Percentiles rank a stretch among this genome's conserved stretches.
phyloP scores from a whole-genome alignment of 345 rosid species.

The Citrus sinensis region DVS_A1.0 CM039163.1:7266501-7267000 shows the following conservation, averaged over 20 bases:
- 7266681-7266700: not conserved
- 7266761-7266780: not conserved
- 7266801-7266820: not conserved
- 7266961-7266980: not conserved
- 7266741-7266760: not conserved
- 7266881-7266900: not conserved
- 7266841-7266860: not conserved
- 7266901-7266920: not conserved
- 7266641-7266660: not conserved
- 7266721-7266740: not conserved
- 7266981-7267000: not conserved
- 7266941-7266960: not conserved
- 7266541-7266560: not conserved
- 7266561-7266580: not conserved
- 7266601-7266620: not conserved
- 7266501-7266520: conserved; percentile 70
- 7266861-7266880: not conserved
- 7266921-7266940: not conserved
- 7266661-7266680: not conserved
- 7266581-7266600: not conserved
- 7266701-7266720: not conserved
- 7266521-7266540: conserved; percentile 36
- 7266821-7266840: not conserved
- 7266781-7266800: not conserved
- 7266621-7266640: not conserved